phyloP scores from a whole-genome alignment of 768 basidiomycete genomes.

The Omphalotus guepiniiformis region DNA sequence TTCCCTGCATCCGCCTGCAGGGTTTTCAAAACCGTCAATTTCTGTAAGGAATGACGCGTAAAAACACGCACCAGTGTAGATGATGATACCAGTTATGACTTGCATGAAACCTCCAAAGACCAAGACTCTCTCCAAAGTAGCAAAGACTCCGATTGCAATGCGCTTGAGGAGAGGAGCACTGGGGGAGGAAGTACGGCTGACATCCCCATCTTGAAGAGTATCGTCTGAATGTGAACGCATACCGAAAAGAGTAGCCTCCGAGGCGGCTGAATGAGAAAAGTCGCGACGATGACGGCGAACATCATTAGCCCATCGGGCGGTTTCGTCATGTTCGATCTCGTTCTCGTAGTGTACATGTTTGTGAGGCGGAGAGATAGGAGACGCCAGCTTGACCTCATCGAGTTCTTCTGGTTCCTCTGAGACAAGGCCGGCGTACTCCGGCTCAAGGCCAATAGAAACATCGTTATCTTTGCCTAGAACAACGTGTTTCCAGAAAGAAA shows the following conservation, averaged over 20 bases:
- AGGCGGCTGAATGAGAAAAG: constrained; percentile 41
- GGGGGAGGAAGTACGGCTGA: constrained; percentile 10
- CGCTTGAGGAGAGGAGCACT: constrained; percentile 29
- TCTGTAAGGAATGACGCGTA: neutral
- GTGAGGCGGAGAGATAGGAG: constrained; percentile 5
- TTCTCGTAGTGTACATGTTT: constrained; percentile 9
- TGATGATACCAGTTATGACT: constrained; percentile 63
- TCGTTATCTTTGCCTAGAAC: constrained; percentile 45
- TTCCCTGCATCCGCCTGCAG: constrained; percentile 69
- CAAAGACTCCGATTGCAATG: constrained; percentile 46
- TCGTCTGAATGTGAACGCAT: constrained; percentile 53
- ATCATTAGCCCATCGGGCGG: constrained; percentile 52
- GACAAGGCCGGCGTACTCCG: constrained; percentile 60
- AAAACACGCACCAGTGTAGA: constrained; percentile 61
- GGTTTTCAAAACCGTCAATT: constrained; percentile 5
- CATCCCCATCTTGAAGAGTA: constrained; percentile 44
- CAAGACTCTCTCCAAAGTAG: constrained; percentile 54
- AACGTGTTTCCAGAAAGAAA: constrained; percentile 52
- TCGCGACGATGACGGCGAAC: constrained; percentile 37
- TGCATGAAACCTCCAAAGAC: constrained; percentile 70
- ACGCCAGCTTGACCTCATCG: constrained; percentile 35
- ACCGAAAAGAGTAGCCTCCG: constrained; percentile 53
- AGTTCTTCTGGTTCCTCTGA: constrained; percentile 52
- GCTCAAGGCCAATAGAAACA: constrained; percentile 15
- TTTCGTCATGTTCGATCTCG: constrained; percentile 32